A percentile compares a stretch with the other conserved stretches of the same genome.
Conservation (phyloP, 2,329 filamentous ascomycete genomes). For the Colletotrichum zoysiae region DNA sequence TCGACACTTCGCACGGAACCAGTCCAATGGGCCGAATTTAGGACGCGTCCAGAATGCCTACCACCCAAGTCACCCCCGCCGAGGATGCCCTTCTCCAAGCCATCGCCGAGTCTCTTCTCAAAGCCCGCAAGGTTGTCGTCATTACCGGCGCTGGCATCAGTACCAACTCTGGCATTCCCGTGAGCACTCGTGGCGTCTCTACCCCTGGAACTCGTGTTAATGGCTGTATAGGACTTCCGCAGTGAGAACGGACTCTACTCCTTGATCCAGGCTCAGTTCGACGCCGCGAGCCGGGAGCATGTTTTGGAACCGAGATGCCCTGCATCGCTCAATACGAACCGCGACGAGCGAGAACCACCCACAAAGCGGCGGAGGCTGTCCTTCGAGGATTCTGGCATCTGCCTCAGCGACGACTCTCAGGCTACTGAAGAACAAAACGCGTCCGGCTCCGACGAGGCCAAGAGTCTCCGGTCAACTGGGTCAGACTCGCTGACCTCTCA, state of each 20-base stretch:
- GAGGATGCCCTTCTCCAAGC: conserved; percentile 69
- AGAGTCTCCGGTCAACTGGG: neutral
- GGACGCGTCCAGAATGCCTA: conserved; percentile 64
- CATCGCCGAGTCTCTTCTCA: conserved; percentile 73
- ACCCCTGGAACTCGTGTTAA: conserved; percentile 42
- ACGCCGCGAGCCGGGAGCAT: conserved; percentile 58
- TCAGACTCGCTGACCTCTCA: neutral
- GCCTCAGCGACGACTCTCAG: conserved; percentile 30
- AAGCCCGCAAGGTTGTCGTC: conserved; percentile 77
- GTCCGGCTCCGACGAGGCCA: neutral
- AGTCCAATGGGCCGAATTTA: conserved; percentile 40
- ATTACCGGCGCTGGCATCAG: conserved; percentile 81
- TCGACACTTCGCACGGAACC: conserved; percentile 5
- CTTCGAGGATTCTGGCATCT: conserved; percentile 42
- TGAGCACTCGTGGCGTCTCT: conserved; percentile 54
- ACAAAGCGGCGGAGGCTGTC: conserved; percentile 53
- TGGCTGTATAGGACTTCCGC: conserved; percentile 71
- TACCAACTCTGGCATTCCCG: conserved; percentile 81
- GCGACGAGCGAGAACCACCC: conserved; percentile 43
- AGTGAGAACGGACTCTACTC: conserved; percentile 80
- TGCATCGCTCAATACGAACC: conserved; percentile 35
- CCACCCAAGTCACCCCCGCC: conserved; percentile 65
- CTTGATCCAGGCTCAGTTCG: conserved; percentile 76
- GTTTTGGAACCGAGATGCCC: neutral
- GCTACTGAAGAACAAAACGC: neutral